These are phyloP conservation scores for Podila epicladia DNA, from an alignment of 192 early-diverging fungal species.

Conservation along the genomic window DNA sequence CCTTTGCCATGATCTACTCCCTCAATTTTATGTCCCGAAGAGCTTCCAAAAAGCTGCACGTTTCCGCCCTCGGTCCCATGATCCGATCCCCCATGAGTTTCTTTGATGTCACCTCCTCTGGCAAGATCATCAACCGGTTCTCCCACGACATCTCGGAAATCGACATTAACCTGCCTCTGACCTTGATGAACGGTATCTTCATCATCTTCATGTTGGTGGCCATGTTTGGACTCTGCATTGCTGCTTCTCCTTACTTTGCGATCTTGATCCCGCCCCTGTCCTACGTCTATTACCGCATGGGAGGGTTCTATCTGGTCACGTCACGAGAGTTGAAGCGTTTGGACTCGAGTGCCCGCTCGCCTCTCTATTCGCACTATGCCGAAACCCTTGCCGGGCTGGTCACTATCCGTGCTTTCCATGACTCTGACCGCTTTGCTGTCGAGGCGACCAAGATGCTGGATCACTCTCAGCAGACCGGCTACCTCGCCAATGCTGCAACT, in stretches of 20 bases:
- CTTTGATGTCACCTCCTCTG: slow-evolving; percentile 50
- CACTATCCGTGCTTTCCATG: slow-evolving; percentile 74
- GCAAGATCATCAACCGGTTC: slow-evolving; percentile 84
- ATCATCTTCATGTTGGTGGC: slow-evolving; percentile 50
- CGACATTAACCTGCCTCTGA: slow-evolving; percentile 62
- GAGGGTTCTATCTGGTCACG: slow-evolving; percentile 62
- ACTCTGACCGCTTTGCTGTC: slow-evolving; percentile 69
- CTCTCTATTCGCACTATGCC: slow-evolving; percentile 3
- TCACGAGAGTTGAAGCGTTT: slow-evolving; percentile 87
- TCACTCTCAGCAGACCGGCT: slow-evolving; percentile 75
- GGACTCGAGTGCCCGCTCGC: slow-evolving; percentile 59
- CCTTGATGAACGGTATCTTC: slow-evolving; percentile 51
- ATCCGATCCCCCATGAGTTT: slow-evolving; percentile 60
- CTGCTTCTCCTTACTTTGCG: slow-evolving; percentile 68
- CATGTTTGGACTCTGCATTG: slow-evolving; percentile 58
- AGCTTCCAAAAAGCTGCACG: slow-evolving; percentile 60
- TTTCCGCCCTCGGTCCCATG: slow-evolving; percentile 64
- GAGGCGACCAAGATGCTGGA: slow-evolving; percentile 74
- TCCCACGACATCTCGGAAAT: slow-evolving; percentile 78
- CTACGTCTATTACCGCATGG: slow-evolving; percentile 61
- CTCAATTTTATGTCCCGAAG: slow-evolving; percentile 66
- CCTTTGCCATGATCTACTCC: slow-evolving; percentile 18
- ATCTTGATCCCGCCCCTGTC: slow-evolving; percentile 25
- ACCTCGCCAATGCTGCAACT: slow-evolving; percentile 67
- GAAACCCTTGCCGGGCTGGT: slow-evolving; percentile 50